Percentiles rank a stretch among this genome's conserved stretches.
These are phyloP conservation scores for Nakaseomyces bracarensis DNA, from an alignment of 1,139 yeast genomes.

Conservation along the genomic window DNA sequence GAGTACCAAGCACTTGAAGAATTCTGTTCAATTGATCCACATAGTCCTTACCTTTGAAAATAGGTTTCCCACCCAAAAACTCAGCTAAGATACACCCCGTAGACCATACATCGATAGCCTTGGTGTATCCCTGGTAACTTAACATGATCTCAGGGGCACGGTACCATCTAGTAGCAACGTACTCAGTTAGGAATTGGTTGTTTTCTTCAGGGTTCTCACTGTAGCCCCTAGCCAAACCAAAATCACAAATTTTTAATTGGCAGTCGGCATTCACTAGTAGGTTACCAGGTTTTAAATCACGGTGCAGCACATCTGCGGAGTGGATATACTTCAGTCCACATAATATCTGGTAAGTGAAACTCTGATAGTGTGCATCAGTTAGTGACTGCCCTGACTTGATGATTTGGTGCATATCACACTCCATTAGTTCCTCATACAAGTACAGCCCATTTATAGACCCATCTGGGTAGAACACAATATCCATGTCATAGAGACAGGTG, in stretches of 20 bases:
- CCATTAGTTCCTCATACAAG: conserved; percentile 91
- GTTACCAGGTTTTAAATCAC: conserved; percentile 93
- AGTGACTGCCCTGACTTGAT: conserved; percentile 88
- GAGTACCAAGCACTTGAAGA: conserved; percentile 79
- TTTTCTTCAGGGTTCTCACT: conserved; percentile 76
- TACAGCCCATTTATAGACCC: conserved; percentile 84
- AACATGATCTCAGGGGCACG: conserved; percentile 97
- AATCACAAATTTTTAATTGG: conserved; percentile 91
- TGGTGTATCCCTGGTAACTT: conserved; percentile 84
- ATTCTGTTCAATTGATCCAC: conserved; percentile 93
- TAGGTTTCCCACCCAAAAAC: conserved; percentile 81
- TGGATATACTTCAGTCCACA: conserved; percentile 93
- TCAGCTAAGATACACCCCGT: conserved; percentile 96
- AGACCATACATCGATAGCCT: conserved; percentile 95
- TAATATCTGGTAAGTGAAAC: conserved; percentile 81
- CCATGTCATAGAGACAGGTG: conserved; percentile 88
- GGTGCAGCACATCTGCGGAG: conserved; percentile 88
- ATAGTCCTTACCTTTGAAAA: conserved; percentile 90
- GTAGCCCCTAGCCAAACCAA: conserved; percentile 95
- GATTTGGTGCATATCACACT: conserved; percentile 96
- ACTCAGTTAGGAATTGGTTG: conserved; percentile 88
- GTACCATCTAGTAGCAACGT: conserved; percentile 97
- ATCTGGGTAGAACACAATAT: conserved; percentile 47
- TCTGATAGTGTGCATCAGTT: conserved; percentile 91
- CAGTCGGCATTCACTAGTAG: conserved; percentile 91